phyloP scores from a whole-genome alignment of 169 alveolate species.

The Eimeria sp. region DNA sequence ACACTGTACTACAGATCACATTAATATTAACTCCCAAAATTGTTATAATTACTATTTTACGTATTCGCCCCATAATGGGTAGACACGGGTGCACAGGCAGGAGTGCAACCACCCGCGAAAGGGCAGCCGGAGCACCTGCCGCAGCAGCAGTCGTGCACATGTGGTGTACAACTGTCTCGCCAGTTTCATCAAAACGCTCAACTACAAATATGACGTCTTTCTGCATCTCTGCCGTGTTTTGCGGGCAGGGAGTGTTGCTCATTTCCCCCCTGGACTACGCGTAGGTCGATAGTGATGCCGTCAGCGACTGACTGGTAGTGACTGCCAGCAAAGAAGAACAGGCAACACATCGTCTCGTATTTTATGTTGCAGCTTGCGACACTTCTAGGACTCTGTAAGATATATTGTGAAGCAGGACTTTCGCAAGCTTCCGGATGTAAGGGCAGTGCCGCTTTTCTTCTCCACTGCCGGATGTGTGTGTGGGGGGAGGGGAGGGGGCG shows the following conservation, averaged over 20 bases:
- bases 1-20: not conserved
- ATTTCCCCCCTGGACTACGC: conserved; percentile 12
- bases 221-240: conserved; percentile 72
- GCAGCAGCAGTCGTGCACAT: conserved; percentile 65
- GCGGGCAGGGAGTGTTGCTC: conserved; percentile 60
- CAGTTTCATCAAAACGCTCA: conserved; percentile 10
- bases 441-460: not conserved
- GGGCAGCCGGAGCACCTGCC: conserved; percentile 71
- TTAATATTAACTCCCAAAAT: not conserved
- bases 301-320: conserved; percentile 34
- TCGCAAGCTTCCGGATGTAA: not conserved
- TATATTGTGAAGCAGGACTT: not conserved
- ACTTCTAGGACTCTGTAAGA: not conserved
- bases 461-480: not conserved
- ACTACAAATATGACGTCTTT: conserved; percentile 57
- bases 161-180: conserved; percentile 5
- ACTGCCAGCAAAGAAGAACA: not conserved
- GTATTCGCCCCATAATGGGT: not conserved
- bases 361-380: not conserved
- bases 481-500: not conserved
- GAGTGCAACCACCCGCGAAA: conserved; percentile 64
- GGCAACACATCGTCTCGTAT: conserved; percentile 26
- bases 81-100: conserved; percentile 65
- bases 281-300: conserved; percentile 68
- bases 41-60: not conserved